phyloP scores from a whole-genome alignment of 345 rosid species.

The Camelina sativa region DNA sequence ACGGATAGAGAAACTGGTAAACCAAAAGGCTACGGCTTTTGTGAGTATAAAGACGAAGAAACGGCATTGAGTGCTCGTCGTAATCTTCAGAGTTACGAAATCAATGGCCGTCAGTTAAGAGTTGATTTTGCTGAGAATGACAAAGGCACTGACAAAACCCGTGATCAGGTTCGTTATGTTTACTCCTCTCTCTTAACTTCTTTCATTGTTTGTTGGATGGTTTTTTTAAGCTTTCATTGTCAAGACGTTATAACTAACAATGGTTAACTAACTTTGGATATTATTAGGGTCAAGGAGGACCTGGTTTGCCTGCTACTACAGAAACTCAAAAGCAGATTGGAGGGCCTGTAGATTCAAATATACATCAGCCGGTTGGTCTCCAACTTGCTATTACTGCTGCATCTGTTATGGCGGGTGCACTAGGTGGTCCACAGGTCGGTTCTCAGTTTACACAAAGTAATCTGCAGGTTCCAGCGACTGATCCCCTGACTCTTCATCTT shows the following conservation, averaged over 20 bases:
- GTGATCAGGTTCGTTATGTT: slow-evolving; percentile 72
- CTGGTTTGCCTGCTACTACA: slow-evolving; percentile 64
- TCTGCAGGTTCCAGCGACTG: slow-evolving; percentile 62
- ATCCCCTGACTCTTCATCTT: slow-evolving; percentile 87
- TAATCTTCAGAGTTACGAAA: slow-evolving; percentile 92
- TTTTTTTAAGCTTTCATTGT: slow-evolving; percentile 12
- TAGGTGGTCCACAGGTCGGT: slow-evolving; percentile 73
- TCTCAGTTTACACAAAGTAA: slow-evolving; percentile 56
- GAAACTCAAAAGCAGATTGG: slow-evolving; percentile 72
- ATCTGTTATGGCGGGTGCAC: slow-evolving; percentile 71
- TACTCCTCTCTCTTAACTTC: slow-evolving; percentile 17
- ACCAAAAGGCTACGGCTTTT: slow-evolving; percentile 98
- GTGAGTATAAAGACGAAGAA: slow-evolving; percentile 98
- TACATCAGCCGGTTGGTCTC: slow-evolving; percentile 84
- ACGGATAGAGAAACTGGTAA: slow-evolving; percentile 97
- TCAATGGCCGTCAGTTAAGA: slow-evolving; percentile 93
- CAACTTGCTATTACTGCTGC: slow-evolving; percentile 83
- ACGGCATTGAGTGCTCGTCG: slow-evolving; percentile 98
- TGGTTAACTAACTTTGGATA: slow-evolving; percentile 20
- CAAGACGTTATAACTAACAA: slow-evolving; percentile 26
- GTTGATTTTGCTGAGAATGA: slow-evolving; percentile 99
- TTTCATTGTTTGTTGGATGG: not conserved
- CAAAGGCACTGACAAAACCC: slow-evolving; percentile 77
- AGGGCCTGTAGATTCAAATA: slow-evolving; percentile 58
- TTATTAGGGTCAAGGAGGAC: slow-evolving; percentile 95